Evolutionary conservation across 768 basidiomycete genomes (phyloP), one percentile per base, ranked within the genome.

Genomic region (Kwoniella sp.): DNA sequence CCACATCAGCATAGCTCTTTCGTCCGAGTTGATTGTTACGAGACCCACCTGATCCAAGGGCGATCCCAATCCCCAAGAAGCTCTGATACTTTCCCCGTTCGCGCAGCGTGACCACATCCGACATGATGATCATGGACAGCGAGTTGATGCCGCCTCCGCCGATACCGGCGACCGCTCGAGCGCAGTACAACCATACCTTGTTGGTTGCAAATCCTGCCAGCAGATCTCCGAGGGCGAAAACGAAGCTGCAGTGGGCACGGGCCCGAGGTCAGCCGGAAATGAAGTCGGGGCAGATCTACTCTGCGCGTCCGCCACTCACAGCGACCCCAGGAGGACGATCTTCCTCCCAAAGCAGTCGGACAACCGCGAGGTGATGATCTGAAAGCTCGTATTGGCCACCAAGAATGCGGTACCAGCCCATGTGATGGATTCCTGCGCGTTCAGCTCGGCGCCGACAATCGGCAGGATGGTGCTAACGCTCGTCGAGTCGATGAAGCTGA

Each of bases 371-470:
- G 48, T 60, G 33, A 68, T 52, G 40, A 67, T 53, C 40, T 70
- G 68, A 43, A 60, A 60, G 6, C 60, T 47, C 1, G 67, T 69
- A 42, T 71, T 71, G 29, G 67, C 67, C 9, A 71, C 56, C 28
- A 72, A 46, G 54, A 63, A 72, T 3, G 63, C 43, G 11, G 70
- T 70, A 1, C 70, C 70, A 17, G 65, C 61, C 70, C 70, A 72
- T 20, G 56, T 50, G 37, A 72, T 72, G 3, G 65, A 63, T 4
- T 46, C 32, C 15, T 53, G 40, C 1, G 65, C 65, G 28, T 57
- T 39, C 8, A 72, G 50, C 25, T 61, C 70, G 10, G 31, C 36
- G 5, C 56, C 70, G 17, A 72, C 65, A 14, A 55, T 52, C 0
- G 70, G 70, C 22, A 53, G 36, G 9, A 61, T 63, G 19, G 65